Evolutionary conservation across 2,329 filamentous ascomycete genomes (phyloP).

Genomic region (Fusarium sp.): DNA sequence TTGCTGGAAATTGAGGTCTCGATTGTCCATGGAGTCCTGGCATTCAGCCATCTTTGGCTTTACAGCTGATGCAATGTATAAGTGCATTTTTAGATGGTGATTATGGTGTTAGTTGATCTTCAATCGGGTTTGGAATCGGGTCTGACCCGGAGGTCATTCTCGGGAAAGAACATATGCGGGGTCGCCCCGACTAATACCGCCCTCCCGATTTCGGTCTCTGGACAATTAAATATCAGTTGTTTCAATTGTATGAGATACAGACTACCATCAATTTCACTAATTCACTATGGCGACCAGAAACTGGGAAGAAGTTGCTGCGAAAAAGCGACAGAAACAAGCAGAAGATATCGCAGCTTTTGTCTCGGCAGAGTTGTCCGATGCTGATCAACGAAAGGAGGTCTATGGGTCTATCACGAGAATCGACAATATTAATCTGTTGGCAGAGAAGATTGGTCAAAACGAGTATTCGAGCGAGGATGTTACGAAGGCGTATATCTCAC

Average conservation of each 20-base stretch:
- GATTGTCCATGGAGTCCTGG: no score
- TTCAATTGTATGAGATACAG: not conserved
- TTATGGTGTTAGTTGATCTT: not conserved
- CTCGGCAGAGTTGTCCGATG: not conserved
- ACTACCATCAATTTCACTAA: no score
- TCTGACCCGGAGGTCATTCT: not conserved
- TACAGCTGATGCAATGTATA: no score
- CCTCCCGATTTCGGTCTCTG: not conserved
- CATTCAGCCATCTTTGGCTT: no score
- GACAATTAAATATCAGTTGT: not conserved
- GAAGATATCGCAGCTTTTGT: slow-evolving; percentile 7
- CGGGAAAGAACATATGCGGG: not conserved
- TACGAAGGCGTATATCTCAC: slow-evolving; percentile 12
- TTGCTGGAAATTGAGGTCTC: no score
- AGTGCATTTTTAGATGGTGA: no score
- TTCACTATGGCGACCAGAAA: not conserved
- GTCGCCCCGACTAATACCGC: not conserved
- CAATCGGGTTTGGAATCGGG: not conserved
- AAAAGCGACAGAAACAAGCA: slow-evolving; percentile 14
- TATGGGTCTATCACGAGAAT: slow-evolving; percentile 1
- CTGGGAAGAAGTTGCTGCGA: slow-evolving; percentile 9
- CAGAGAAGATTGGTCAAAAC: not conserved
- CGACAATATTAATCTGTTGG: not conserved
- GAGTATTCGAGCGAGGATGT: slow-evolving; percentile 7
- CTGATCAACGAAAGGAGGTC: not conserved